Percentiles rank a stretch among this genome's conserved stretches.
Conservation (phyloP, 1,284 basidiomycete genomes). For the Cystobasidiaceae sp. region DNA sequence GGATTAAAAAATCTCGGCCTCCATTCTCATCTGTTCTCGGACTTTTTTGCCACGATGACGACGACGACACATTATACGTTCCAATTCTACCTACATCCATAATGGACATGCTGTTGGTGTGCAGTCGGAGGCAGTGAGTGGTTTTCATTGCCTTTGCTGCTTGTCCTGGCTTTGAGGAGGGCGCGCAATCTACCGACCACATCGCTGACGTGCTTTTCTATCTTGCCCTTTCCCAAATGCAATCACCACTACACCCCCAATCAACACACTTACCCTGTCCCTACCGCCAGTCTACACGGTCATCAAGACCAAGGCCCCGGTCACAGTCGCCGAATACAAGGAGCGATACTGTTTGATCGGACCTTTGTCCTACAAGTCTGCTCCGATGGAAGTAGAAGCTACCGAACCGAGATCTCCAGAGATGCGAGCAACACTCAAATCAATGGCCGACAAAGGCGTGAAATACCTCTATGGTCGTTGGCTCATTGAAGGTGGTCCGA, state of each 20-base stretch:
- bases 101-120: too few relatives aligned
- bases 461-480: slow-evolving; percentile 93
- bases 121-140: too few relatives aligned
- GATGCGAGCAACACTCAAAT: slow-evolving; percentile 63
- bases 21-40: too few relatives aligned
- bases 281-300: slow-evolving; percentile 22
- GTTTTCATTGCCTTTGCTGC: neutral
- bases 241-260: too few relatives aligned
- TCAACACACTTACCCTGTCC: neutral
- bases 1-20: too few relatives aligned
- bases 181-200: neutral
- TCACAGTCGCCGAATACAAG: slow-evolving; percentile 82
- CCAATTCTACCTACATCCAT: too few relatives aligned
- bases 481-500: slow-evolving; percentile 93
- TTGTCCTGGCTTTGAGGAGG: neutral
- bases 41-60: too few relatives aligned
- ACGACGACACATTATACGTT: too few relatives aligned
- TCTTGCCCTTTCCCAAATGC: neutral
- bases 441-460: slow-evolving; percentile 80
- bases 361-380: slow-evolving; percentile 90
- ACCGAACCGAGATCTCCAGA: slow-evolving; percentile 63
- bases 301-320: slow-evolving; percentile 78
- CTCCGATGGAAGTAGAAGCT: slow-evolving; percentile 95
- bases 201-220: neutral
- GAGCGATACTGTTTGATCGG: slow-evolving; percentile 85